phyloP scores from a whole-genome alignment of 2,329 filamentous ascomycete genomes.

The Ciborinia camelliae region DNA sequence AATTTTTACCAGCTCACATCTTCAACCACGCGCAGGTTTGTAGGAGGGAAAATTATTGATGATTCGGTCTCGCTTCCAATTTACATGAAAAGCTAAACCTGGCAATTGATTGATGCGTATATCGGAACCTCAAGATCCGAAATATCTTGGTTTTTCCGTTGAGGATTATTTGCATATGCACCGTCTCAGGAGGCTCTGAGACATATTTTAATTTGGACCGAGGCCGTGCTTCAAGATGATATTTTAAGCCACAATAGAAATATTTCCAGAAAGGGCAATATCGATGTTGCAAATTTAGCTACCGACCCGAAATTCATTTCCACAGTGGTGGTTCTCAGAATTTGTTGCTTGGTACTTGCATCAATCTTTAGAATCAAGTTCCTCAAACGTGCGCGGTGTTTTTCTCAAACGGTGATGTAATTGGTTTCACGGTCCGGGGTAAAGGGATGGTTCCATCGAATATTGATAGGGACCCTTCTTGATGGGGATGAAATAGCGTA shows the following conservation, averaged over 20 bases:
- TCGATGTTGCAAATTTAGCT: not conserved
- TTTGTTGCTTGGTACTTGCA: not conserved
- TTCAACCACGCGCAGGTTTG: not conserved
- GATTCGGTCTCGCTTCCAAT: not conserved
- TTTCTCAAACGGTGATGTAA: not conserved
- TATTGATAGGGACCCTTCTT: not conserved
- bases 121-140: slow-evolving; percentile 2
- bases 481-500: not conserved
- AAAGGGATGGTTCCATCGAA: not conserved
- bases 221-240: not conserved
- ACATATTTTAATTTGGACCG: not conserved
- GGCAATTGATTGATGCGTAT: not conserved
- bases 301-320: not conserved
- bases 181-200: not conserved
- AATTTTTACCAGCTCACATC: not conserved
- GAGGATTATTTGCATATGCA: not conserved
- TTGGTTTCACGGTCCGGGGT: not conserved
- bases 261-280: not conserved
- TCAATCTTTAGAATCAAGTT: not conserved
- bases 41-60: not conserved
- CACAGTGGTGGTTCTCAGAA: not conserved
- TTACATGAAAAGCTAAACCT: not conserved
- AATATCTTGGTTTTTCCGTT: not conserved
- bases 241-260: not conserved
- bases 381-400: not conserved